phyloP scores from a whole-genome alignment of 768 basidiomycete genomes.

The Hypholoma fasciculare region DNA sequence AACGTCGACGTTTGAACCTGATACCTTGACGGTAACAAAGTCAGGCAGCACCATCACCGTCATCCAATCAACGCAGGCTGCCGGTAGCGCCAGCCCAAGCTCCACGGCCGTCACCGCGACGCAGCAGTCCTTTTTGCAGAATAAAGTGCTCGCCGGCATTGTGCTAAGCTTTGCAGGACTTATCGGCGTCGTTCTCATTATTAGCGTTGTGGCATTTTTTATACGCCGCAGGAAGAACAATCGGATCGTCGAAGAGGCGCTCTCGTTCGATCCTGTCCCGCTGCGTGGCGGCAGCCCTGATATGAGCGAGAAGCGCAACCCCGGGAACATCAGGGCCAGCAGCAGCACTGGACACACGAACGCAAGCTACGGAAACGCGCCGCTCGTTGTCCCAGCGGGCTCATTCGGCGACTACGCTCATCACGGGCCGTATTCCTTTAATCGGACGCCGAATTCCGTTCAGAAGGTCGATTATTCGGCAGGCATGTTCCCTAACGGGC shows the following conservation, averaged over 20 bases:
- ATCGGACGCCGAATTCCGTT: background rate
- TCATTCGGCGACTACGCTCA: slow-evolving; percentile 23
- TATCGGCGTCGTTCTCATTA: slow-evolving; percentile 43
- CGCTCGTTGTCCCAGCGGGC: slow-evolving; percentile 9
- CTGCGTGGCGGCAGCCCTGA: slow-evolving; percentile 22
- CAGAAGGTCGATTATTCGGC: background rate
- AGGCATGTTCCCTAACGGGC: background rate
- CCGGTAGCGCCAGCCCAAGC: slow-evolving; percentile 1
- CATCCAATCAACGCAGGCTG: slow-evolving; percentile 1
- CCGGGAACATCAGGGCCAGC: slow-evolving; percentile 28
- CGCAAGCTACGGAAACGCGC: slow-evolving; percentile 8
- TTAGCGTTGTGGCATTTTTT: slow-evolving; percentile 42
- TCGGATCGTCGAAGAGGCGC: slow-evolving; percentile 41
- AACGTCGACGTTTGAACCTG: background rate
- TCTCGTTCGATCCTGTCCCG: slow-evolving; percentile 50
- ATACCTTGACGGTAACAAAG: background rate
- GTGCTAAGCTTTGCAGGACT: slow-evolving; percentile 57
- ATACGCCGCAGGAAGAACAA: slow-evolving; percentile 50
- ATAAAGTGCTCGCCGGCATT: slow-evolving; percentile 62
- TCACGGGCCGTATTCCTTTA: slow-evolving; percentile 6
- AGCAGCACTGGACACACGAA: slow-evolving; percentile 26
- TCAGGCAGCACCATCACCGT: slow-evolving; percentile 2
- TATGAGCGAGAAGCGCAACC: slow-evolving; percentile 15
- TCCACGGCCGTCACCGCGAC: background rate
- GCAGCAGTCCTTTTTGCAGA: slow-evolving; percentile 51